A percentile compares a stretch with the other conserved stretches of the same genome.
Evolutionary conservation across 1,139 yeast species (phyloP).

Genomic region (Suhomyces bribrorum): DNA sequence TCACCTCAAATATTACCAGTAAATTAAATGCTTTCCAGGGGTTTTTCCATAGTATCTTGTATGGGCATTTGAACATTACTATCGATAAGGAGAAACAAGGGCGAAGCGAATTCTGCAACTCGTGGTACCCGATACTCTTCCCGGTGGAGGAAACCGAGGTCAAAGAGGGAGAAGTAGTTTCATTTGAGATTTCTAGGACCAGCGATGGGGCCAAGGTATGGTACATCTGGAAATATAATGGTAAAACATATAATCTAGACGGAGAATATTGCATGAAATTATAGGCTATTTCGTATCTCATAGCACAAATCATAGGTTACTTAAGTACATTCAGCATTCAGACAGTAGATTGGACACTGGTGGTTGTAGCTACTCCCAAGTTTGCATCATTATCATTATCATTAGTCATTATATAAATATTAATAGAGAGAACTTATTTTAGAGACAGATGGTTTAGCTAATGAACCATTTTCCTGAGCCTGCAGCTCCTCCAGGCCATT

Average conservation of each 20-base stretch:
- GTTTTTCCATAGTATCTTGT: constrained; percentile 66
- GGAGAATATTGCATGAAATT: constrained; percentile 14
- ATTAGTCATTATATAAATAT: neutral
- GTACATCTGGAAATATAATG: constrained; percentile 68
- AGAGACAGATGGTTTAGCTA: neutral
- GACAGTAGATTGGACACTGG: no score
- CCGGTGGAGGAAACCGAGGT: constrained; percentile 59
- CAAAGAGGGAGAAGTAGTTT: constrained; percentile 48
- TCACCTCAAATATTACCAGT: constrained; percentile 54
- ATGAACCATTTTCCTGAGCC: no score
- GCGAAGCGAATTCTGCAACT: constrained; percentile 33
- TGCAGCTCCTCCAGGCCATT: no score
- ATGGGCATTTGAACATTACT: constrained; percentile 52
- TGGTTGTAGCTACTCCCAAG: no score
- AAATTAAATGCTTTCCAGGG: constrained; percentile 74
- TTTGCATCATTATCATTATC: neutral
- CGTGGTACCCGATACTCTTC: constrained; percentile 71
- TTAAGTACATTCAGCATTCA: no score
- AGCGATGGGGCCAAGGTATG: constrained; percentile 47
- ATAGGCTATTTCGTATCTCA: neutral
- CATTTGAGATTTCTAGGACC: constrained; percentile 43
- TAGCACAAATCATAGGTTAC: no score
- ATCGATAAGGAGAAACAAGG: constrained; percentile 11
- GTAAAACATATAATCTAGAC: constrained; percentile 21
- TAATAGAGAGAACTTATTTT: neutral